Percentiles rank a stretch among this genome's conserved stretches.
These are phyloP conservation scores for Picea abies DNA, from an alignment of 83 land plant species.

Conservation along the genomic window DNA sequence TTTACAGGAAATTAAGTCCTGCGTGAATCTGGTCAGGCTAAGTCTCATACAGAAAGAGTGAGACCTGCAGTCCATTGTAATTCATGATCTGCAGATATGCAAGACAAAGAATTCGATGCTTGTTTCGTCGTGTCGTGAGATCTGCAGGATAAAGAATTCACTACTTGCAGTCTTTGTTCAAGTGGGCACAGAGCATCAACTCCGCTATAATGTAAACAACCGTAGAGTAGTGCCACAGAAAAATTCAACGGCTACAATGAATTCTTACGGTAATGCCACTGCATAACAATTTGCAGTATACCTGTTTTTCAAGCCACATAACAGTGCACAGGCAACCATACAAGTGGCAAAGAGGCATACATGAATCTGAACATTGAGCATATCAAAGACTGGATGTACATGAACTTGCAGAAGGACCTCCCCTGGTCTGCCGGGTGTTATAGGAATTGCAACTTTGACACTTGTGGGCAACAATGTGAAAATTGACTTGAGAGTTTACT, in stretches of 20 bases:
- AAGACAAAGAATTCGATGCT: neutral
- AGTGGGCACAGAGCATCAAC: neutral
- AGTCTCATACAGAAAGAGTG: neutral
- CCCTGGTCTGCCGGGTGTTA: conserved; percentile 65
- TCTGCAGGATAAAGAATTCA: neutral
- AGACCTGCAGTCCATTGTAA: neutral
- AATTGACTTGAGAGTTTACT: conserved; percentile 42
- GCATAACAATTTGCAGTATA: neutral
- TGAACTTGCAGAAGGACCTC: conserved; percentile 23
- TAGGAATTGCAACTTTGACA: conserved; percentile 67
- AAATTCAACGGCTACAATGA: neutral
- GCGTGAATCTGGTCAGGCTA: neutral
- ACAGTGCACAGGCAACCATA: neutral
- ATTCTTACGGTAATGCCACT: neutral
- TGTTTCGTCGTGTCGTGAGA: neutral
- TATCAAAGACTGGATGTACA: conserved; percentile 14
- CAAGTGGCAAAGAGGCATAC: neutral
- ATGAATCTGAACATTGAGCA: neutral
- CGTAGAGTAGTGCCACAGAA: neutral
- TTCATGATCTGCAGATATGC: neutral
- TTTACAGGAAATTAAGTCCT: neutral
- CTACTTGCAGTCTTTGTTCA: neutral
- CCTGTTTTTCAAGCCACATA: neutral
- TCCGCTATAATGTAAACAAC: neutral
- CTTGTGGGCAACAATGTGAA: conserved; percentile 66